These are phyloP conservation scores for Pythium folliculosum DNA, from an alignment of 352 stramenopile genomes.

Conservation along the genomic window DNA sequence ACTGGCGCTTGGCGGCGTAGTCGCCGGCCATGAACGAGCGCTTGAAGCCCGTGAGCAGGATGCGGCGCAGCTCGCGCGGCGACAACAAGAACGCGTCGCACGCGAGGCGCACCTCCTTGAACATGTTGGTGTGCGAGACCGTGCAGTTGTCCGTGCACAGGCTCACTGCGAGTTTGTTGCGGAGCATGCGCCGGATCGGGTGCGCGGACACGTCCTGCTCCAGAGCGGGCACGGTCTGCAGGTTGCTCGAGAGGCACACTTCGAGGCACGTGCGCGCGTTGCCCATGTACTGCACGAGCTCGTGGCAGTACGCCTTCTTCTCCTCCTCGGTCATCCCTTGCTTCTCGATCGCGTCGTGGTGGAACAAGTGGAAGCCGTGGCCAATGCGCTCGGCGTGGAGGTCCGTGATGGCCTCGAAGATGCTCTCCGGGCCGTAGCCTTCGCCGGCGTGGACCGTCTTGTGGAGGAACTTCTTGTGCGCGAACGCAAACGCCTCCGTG, in stretches of 20 bases:
- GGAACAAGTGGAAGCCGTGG: constrained; percentile 84
- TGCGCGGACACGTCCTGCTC: constrained; percentile 70
- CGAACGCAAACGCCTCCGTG: constrained; percentile 79
- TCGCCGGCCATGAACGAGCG: constrained; percentile 77
- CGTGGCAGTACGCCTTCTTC: constrained; percentile 68
- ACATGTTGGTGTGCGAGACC: constrained; percentile 85
- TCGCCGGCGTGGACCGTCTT: constrained; percentile 89
- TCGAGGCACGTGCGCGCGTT: constrained; percentile 83
- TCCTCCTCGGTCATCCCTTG: constrained; percentile 47
- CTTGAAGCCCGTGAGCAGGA: constrained; percentile 75
- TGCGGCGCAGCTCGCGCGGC: constrained; percentile 66
- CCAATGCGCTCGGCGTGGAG: constrained; percentile 86
- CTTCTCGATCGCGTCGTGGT: constrained; percentile 71
- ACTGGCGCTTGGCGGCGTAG: constrained; percentile 75
- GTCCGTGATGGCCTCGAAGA: constrained; percentile 87
- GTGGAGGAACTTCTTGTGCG: constrained; percentile 88
- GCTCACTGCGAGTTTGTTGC: constrained; percentile 77
- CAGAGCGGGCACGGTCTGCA: constrained; percentile 82
- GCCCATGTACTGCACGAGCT: constrained; percentile 83
- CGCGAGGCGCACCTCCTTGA: constrained; percentile 78
- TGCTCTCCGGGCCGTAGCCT: constrained; percentile 85
- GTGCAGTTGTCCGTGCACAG: constrained; percentile 90
- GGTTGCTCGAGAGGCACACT: constrained; percentile 87
- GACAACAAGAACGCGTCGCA: constrained; percentile 81
- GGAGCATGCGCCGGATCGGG: constrained; percentile 79